Percentiles rank a stretch among this genome's conserved stretches.
Evolutionary conservation across 2,329 filamentous ascomycete genomes (phyloP).

Genomic region (Aspergillus ibericus): DNA sequence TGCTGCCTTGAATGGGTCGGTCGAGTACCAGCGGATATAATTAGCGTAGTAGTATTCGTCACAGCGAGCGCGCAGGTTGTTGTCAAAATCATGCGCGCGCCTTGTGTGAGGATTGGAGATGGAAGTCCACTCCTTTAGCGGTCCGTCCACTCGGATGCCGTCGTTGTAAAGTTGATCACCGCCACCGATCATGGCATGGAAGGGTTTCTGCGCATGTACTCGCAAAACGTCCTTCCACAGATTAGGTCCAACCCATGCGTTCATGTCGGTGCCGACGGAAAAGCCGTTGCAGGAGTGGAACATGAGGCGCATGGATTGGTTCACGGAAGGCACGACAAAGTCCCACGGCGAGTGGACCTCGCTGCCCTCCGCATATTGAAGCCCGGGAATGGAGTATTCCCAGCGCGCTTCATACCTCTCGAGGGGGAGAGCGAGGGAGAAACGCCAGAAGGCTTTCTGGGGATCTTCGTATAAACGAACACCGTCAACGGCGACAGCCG

Average conservation of each 20-base stretch:
- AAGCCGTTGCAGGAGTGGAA: constrained; percentile 71
- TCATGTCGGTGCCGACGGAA: constrained; percentile 64
- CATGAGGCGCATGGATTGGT: constrained; percentile 68
- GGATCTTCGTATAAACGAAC: constrained; percentile 62
- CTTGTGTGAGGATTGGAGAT: constrained; percentile 63
- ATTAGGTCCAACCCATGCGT: constrained; percentile 61
- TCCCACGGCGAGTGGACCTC: constrained; percentile 54
- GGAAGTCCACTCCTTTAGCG: constrained; percentile 66
- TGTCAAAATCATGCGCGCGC: constrained; percentile 63
- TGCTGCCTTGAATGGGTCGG: constrained; percentile 59
- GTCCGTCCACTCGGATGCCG: constrained; percentile 80
- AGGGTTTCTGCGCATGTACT: constrained; percentile 59
- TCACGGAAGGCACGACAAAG: constrained; percentile 59
- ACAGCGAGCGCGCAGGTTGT: constrained; percentile 60
- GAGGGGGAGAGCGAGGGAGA: constrained; percentile 62
- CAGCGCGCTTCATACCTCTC: constrained; percentile 72
- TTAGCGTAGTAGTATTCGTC: constrained; percentile 64
- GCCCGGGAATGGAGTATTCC: constrained; percentile 71
- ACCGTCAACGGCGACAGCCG: constrained; percentile 42
- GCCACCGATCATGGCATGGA: constrained; percentile 77
- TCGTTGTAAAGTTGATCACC: constrained; percentile 83
- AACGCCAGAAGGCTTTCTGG: constrained; percentile 61
- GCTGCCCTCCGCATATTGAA: constrained; percentile 60
- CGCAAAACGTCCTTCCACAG: constrained; percentile 66
- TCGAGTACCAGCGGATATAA: constrained; percentile 68